These are phyloP conservation scores for Fusarium sp. DNA, from an alignment of 2,329 filamentous ascomycete species.

Conservation along the genomic window DNA sequence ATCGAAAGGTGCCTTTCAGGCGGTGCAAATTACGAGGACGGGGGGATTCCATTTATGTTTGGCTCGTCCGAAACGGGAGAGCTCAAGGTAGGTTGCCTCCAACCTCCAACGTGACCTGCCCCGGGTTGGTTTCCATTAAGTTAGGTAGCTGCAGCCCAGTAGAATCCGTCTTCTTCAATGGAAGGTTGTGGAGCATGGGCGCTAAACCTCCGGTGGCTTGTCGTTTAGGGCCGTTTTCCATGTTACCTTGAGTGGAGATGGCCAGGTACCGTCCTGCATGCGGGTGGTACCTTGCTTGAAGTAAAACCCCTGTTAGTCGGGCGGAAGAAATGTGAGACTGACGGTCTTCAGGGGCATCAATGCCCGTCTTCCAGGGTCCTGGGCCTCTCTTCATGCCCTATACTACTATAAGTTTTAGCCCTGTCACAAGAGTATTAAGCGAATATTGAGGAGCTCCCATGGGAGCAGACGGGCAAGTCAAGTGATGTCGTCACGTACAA, in stretches of 20 bases:
- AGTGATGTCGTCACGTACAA: constrained; percentile 5
- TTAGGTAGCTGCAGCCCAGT: constrained; percentile 22
- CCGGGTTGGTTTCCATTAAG: constrained; percentile 32
- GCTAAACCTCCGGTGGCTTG: constrained; percentile 43
- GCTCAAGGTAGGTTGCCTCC: constrained; percentile 42
- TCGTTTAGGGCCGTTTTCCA: constrained; percentile 39
- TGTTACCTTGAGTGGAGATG: constrained; percentile 31
- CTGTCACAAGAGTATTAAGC: constrained; percentile 25
- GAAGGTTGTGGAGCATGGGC: constrained; percentile 42
- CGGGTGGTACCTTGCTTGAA: constrained; percentile 39
- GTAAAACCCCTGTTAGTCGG: constrained; percentile 25
- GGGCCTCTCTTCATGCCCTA: constrained; percentile 17
- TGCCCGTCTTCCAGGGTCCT: constrained; percentile 19
- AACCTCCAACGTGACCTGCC: constrained; percentile 46
- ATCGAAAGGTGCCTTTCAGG: constrained; percentile 8
- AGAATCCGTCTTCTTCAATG: constrained; percentile 28
- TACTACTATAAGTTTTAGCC: constrained; percentile 4
- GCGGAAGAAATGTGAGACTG: constrained; percentile 26
- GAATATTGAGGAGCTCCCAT: constrained; percentile 15
- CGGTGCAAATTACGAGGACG: constrained; percentile 27
- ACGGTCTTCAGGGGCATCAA: constrained; percentile 23
- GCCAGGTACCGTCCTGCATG: constrained; percentile 37
- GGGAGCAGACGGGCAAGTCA: background rate
- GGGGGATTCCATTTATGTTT: constrained; percentile 47
- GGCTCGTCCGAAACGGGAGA: constrained; percentile 32